These are phyloP conservation scores for Saccharomyces paradoxus DNA, from an alignment of 805 yeast species.

Conservation along the genomic window DNA sequence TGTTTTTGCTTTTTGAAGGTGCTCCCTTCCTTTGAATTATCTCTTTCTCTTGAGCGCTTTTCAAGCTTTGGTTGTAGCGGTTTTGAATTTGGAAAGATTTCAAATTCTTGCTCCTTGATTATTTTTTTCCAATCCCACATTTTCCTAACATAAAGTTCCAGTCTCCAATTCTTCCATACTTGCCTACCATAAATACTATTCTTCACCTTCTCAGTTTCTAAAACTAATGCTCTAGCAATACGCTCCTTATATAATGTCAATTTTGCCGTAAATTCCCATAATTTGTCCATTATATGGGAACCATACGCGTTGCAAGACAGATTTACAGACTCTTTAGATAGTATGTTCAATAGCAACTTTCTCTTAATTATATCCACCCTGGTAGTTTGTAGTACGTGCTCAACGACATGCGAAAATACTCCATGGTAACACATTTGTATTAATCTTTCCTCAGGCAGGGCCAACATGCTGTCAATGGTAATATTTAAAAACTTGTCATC, in stretches of 20 bases:
- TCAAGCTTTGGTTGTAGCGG: conserved; percentile 26
- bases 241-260: conserved; percentile 81
- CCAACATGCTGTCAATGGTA: conserved; percentile 52
- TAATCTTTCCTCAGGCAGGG: conserved; percentile 52
- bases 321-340: conserved; percentile 47
- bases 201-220: conserved; percentile 60
- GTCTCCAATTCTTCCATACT: conserved; percentile 92
- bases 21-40: not conserved
- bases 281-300: conserved; percentile 78
- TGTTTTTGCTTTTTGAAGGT: not conserved
- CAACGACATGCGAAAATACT: conserved; percentile 84
- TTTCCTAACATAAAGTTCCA: conserved; percentile 56
- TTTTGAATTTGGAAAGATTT: conserved; percentile 32
- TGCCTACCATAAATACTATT: conserved; percentile 79
- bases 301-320: conserved; percentile 83
- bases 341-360: conserved; percentile 58
- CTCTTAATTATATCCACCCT: conserved; percentile 46
- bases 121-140: conserved; percentile 69
- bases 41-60: not conserved
- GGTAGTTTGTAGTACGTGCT: conserved; percentile 47
- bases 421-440: conserved; percentile 79
- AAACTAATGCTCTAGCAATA: conserved; percentile 59
- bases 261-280: conserved; percentile 72
- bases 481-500: conserved; percentile 52
- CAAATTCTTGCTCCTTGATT: conserved; percentile 46